Base-by-base conservation (phyloP, 306 rosid genomes). In the Acacia acuminata region DNA sequence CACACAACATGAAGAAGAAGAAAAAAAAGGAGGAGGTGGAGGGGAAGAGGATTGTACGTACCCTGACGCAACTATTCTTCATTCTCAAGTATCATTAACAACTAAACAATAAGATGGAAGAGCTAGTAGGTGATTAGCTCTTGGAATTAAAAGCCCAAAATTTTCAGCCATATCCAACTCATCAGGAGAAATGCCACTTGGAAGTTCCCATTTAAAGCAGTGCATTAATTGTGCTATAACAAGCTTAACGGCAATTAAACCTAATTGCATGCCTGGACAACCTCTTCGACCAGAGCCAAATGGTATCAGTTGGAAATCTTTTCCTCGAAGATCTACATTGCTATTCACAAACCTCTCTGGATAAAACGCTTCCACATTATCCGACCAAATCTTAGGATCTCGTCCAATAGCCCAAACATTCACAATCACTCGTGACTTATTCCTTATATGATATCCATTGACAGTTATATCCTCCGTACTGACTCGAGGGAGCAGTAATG, bases 221-320 rank as follows among this genome's bases (percentile, higher is more conserved):
- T 64, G 70, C 9, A 64, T 16, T 15, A 64, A 25, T 64, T 64
- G 70, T 6, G 70, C 70, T 30, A 30, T 14, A 12, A 27, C 3
- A 5, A 27, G 10, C 10, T 30, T 64, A 6, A 64, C 70, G 0
- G 70, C 3, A 27, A 15, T 14, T 27, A 64, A 14, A 4, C 70
- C 70, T 15, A 64, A 64, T 5, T 64, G 40, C 42, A 64, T 64
- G 2, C 70, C 70, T 12, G 40, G 70, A 14, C 70, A 64, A 13
- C 70, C 70, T 64, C 70, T 30, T 27, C 70, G 40, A 27, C 70
- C 70, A 4, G 70, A 64, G 14, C 70, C 70, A 64, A 64, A 64
- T 2, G 70, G 70, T 13, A 30, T 27, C 20, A 64, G 20, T 64
- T 64, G 42, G 42, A 27, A 64, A 40, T 64, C 70, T 14, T 12